Conservation (phyloP, 176 grass and related monocot species). For the Oryza meyeriana region DNA sequence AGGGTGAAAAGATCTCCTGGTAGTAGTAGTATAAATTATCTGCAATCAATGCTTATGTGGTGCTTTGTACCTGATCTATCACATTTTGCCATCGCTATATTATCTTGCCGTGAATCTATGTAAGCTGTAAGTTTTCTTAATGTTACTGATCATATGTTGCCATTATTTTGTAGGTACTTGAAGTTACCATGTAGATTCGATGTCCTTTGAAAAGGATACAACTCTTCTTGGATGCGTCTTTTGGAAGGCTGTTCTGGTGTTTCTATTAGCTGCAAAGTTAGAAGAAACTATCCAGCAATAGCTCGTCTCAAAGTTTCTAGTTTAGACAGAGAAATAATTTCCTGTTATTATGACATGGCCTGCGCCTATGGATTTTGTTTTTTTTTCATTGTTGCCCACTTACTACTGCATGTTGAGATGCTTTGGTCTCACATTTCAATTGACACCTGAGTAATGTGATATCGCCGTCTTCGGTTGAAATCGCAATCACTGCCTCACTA, state of each 20-base stretch:
- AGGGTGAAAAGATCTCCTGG: neutral
- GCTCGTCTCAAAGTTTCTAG: constrained; percentile 19
- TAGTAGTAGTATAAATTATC: neutral
- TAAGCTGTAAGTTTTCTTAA: neutral
- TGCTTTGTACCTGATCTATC: neutral
- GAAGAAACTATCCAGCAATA: constrained; percentile 29
- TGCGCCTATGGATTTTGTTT: constrained; percentile 21
- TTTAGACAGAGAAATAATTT: constrained; percentile 39
- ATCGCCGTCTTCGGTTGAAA: neutral
- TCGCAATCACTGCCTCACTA: neutral
- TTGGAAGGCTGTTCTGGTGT: constrained; percentile 42
- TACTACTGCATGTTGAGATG: constrained; percentile 3
- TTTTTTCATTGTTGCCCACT: neutral
- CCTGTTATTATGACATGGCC: constrained; percentile 18
- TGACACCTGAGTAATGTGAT: constrained; percentile 3
- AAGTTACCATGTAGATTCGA: constrained; percentile 34
- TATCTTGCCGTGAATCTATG: neutral
- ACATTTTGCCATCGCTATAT: neutral
- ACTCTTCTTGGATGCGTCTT: constrained; percentile 8
- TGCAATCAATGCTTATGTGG: neutral
- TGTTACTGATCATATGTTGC: neutral
- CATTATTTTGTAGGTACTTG: constrained; percentile 50
- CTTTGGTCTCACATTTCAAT: constrained; percentile 23
- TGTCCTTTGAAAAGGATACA: constrained; percentile 54
- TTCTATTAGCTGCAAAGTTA: constrained; percentile 22